phyloP scores from a whole-genome alignment of 140 eudicot genomes.

The Bidens hawaiensis region DNA sequence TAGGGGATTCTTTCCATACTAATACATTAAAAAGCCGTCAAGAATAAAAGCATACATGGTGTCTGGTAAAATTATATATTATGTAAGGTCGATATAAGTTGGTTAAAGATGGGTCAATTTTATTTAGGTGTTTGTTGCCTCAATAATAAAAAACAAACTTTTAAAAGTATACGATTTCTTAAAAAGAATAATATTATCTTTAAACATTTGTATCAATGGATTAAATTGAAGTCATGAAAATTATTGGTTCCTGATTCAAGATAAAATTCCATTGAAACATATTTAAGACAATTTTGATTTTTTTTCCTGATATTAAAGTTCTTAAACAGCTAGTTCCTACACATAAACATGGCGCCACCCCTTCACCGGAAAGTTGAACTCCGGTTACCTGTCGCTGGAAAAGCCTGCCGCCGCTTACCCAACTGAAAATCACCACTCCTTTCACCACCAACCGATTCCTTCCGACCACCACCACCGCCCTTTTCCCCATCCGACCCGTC shows the following conservation, averaged over 20 bases:
- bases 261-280: constrained; percentile 23
- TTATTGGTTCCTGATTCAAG: not conserved
- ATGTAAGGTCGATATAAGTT: no score
- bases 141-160: no score
- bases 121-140: no score
- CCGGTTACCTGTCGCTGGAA: constrained; percentile 90
- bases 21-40: no score
- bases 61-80: no score
- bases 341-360: constrained; percentile 1
- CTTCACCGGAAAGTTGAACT: constrained; percentile 73
- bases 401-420: constrained; percentile 92
- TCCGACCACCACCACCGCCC: constrained; percentile 13
- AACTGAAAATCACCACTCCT: constrained; percentile 46
- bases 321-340: constrained; percentile 13
- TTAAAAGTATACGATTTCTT: no score
- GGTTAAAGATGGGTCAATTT: no score
- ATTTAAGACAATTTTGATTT: not conserved
- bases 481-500: constrained; percentile 13
- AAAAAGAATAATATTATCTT: no score
- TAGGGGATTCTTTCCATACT: no score
- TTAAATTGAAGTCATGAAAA: constrained; percentile 1
- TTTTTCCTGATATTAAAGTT: constrained; percentile 17
- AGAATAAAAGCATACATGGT: no score
- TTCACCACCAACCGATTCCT: constrained; percentile 43
- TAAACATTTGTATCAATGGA: no score